Base-by-base conservation (phyloP, 2,329 filamentous ascomycete genomes). In the Thermomyces lanuginosus region DNA sequence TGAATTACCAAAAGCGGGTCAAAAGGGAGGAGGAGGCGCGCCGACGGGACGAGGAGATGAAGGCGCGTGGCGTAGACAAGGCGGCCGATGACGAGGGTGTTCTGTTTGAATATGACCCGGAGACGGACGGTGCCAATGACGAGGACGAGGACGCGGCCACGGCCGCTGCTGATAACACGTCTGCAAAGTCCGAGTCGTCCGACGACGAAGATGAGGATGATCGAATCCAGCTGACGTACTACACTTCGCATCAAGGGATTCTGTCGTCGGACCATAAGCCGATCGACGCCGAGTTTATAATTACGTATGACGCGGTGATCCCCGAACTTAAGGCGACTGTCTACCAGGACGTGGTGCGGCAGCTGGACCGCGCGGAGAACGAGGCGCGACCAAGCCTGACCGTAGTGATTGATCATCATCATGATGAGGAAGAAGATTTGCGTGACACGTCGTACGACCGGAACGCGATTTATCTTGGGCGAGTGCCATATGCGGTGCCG, bases 231-330 rank as follows among this genome's bases (percentile, higher is more conserved):
- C 49, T 73, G n/a, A 60, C 71, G 28, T 62, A 78, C 31, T 98
- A 98, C 48, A 72, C 74, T 0, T 86, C 84, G 0, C 81, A 95
- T 43, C 89, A 95, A 49, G 68, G 78, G 10, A 75, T 98, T 13
- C 68, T 80, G 9, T 92, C 86, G 1, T 95, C 86, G 0, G 89
- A 98, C 42, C 89, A 98, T 53, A 98, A 98, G 48, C 91, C 89
- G 0, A 58, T 98, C 2, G 70, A 75, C 32, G 81, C 83, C 1
- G 60, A 84, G 1, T 95, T 95, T 45, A 76, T 69, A 0, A 55
- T 98, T 5, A 75, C 77, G 22, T 93, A 89, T 45, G 80, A 93
- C 35, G 77, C 80, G 1, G 79, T 92, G 1, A 72, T 91, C 0
- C 78, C 83, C 0, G 75, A 86, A 15, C 58, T 92, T 14, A 93